Evolutionary conservation across 2,329 filamentous ascomycete genomes (phyloP), one percentile per base, ranked within the genome.

Genomic region (Pseudovirgaria hyperparasitica): DNA sequence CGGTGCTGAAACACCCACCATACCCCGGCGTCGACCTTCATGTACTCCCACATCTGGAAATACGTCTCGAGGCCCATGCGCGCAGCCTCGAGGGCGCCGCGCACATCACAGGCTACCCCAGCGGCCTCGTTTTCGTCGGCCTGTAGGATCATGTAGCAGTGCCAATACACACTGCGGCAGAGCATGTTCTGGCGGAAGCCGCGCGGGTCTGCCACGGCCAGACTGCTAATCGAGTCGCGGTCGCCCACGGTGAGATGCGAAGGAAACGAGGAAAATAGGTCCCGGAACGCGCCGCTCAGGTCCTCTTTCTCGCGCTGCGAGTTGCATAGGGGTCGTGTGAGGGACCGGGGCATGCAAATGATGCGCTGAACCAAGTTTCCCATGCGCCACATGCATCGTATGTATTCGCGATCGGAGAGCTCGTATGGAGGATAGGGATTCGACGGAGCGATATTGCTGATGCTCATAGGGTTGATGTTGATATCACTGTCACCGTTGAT

Each of bases 1-100:
- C 81, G 62, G 46, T 86, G 81, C 47, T 84, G 81, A 39, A 85
- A 82, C 1, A 82, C 78, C 80, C 80, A 87, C 80, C 80, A 86
- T 1, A 85, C 79, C 9, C 74, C 67, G 2, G 78, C 77, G 55
- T 87, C 81, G 10, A 62, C 60, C 38, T 76, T 71, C 35, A 85
- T 73, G 9, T 82, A 55, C 19, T 59, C 61, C 52, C 75, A 81
- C 5, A 85, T 63, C 31, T 84, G 63, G 48, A 86, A 85, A 46
- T 85, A 87, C 2, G 77, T 63, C 23, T 65, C 67, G 24, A 87
- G 70, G 4, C 80, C 80, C 45, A 80, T 76, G 40, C 82, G 74
- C 0, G 80, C 80, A 0, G 79, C 77, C 49, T 85, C 78, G 9
- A 86, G 57, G 3, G 78, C 78, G 4, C 70, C 76, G 11, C 73